Conservation (phyloP, 306 rosid species). For the Medicago truncatula region DNA sequence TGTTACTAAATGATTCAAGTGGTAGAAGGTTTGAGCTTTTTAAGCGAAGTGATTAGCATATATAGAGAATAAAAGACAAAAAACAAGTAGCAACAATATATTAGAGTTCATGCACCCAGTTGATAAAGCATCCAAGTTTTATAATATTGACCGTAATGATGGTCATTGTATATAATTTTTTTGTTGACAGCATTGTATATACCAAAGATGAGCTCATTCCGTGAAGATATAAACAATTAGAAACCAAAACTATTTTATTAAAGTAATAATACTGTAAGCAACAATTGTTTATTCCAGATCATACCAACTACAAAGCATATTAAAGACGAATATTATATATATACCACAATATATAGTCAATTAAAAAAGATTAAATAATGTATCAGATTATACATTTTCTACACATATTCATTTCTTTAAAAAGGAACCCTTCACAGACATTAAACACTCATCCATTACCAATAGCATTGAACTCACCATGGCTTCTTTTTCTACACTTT, state of each 20-base stretch:
- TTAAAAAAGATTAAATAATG: background rate
- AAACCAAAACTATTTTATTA: too few relatives aligned
- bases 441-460: background rate
- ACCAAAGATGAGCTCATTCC: too few relatives aligned
- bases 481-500: constrained; percentile 24
- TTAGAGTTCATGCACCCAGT: too few relatives aligned
- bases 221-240: too few relatives aligned
- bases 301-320: background rate
- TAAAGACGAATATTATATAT: background rate
- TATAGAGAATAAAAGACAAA: too few relatives aligned
- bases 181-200: too few relatives aligned
- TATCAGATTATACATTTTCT: background rate
- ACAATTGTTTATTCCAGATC: background rate
- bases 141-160: background rate
- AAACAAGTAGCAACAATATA: too few relatives aligned
- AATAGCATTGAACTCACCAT: background rate
- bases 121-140: background rate
- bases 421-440: background rate
- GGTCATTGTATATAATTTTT: background rate
- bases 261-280: background rate
- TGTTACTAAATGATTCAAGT: too few relatives aligned
- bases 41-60: too few relatives aligned
- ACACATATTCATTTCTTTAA: constrained; percentile 2
- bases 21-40: too few relatives aligned
- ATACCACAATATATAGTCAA: background rate